Percentiles rank a stretch among this genome's conserved stretches.
Conservation (phyloP, 768 basidiomycete genomes). For the Butyriboletus loyo region DNA sequence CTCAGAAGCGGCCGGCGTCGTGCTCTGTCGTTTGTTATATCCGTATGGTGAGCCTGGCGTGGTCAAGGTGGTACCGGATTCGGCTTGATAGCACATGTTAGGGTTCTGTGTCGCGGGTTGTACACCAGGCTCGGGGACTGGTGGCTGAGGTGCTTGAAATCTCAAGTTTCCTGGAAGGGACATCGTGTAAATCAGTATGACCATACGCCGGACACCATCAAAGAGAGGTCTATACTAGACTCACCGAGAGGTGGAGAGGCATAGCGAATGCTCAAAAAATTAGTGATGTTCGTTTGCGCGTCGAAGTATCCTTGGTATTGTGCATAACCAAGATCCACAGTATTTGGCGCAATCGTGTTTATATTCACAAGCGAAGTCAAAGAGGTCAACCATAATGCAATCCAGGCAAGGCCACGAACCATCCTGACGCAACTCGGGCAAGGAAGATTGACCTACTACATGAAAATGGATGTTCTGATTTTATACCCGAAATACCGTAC, state of each 20-base stretch:
- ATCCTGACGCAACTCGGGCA: not conserved
- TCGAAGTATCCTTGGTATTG: slow-evolving; percentile 3
- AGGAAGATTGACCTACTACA: no score
- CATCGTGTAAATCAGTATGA: not conserved
- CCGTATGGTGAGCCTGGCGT: slow-evolving; percentile 1
- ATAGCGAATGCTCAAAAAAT: slow-evolving; percentile 3
- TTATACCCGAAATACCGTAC: not conserved
- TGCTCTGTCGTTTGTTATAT: slow-evolving; percentile 7
- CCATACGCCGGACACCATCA: not conserved
- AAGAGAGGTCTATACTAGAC: not conserved
- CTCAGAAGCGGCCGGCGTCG: slow-evolving; percentile 17
- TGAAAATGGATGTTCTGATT: no score
- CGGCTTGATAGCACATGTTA: slow-evolving; percentile 23
- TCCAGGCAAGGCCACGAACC: not conserved
- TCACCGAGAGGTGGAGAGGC: slow-evolving; percentile 43
- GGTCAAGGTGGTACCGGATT: not conserved
- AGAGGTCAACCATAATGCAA: not conserved
- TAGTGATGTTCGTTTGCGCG: slow-evolving; percentile 1
- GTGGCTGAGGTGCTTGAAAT: slow-evolving; percentile 30
- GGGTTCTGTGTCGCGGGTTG: slow-evolving; percentile 29
- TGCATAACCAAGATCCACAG: slow-evolving; percentile 4
- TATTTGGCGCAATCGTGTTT: no score
- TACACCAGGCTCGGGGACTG: slow-evolving; percentile 9
- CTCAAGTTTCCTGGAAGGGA: slow-evolving; percentile 18
- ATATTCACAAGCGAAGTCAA: not conserved